Conservation (phyloP, 2,329 filamentous ascomycete genomes). For the Exophiala sp. region DNA sequence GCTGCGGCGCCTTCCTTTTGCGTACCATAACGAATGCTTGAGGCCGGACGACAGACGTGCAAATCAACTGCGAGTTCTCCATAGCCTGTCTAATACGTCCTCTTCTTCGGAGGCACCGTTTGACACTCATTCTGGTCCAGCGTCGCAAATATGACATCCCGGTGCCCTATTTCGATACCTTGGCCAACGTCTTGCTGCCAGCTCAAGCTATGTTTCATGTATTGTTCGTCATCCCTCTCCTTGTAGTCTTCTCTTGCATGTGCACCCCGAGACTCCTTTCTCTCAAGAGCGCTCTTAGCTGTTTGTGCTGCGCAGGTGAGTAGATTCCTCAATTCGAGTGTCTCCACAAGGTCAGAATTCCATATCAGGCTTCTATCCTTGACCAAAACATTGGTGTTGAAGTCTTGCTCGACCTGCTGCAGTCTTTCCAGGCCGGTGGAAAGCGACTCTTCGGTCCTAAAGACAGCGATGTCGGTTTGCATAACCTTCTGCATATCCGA, state of each 20-base stretch:
- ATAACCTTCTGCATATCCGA: conserved; percentile 89
- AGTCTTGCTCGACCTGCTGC: conserved; percentile 70
- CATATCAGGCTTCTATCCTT: conserved; percentile 97
- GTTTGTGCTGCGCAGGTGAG: conserved; percentile 94
- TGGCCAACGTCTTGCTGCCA: conserved; percentile 93
- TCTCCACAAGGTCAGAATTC: conserved; percentile 93
- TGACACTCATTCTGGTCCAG: conserved; percentile 96
- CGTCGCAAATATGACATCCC: conserved; percentile 75
- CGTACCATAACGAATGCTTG: too few species aligned
- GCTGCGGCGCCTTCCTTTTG: too few species aligned
- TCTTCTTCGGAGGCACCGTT: conserved; percentile 92
- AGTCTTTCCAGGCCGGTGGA: conserved; percentile 82
- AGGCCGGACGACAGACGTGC: too few species aligned
- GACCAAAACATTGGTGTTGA: conserved; percentile 68
- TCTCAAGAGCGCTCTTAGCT: conserved; percentile 80
- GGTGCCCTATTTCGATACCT: conserved; percentile 80
- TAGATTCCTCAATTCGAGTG: conserved; percentile 89
- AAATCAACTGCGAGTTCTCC: neutral
- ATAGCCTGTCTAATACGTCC: conserved; percentile 43
- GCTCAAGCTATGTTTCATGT: conserved; percentile 99
- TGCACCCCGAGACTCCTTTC: conserved; percentile 95
- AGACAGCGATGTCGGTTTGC: conserved; percentile 89
- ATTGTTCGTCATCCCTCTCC: conserved; percentile 92
- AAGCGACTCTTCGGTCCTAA: conserved; percentile 78
- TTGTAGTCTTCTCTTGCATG: conserved; percentile 97